These are phyloP conservation scores for Cronartium quercuum DNA, from an alignment of 1,284 basidiomycete species.

Conservation along the genomic window DNA sequence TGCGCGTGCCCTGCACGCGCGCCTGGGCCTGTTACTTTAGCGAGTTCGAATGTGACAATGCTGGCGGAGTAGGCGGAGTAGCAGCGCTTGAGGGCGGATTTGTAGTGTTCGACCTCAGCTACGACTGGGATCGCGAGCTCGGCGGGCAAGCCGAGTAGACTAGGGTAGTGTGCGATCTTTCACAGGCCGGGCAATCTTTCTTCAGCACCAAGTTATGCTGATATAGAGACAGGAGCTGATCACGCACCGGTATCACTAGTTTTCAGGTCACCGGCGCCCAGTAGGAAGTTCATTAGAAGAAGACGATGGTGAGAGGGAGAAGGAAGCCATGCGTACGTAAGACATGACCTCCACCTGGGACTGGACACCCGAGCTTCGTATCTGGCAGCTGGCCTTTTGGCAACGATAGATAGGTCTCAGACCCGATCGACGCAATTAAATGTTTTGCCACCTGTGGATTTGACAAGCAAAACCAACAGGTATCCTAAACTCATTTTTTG, in stretches of 20 bases:
- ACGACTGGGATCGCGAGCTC: slow-evolving; percentile 69
- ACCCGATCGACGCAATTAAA: slow-evolving; percentile 82
- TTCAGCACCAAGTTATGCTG: neutral
- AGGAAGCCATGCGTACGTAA: slow-evolving; percentile 52
- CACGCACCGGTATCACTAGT: slow-evolving; percentile 26
- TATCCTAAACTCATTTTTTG: neutral
- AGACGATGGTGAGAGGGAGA: slow-evolving; percentile 57
- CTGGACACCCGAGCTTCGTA: slow-evolving; percentile 55
- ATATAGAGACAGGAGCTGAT: neutral
- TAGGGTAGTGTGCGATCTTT: slow-evolving; percentile 56
- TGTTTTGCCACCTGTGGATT: slow-evolving; percentile 88
- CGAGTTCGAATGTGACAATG: slow-evolving; percentile 80
- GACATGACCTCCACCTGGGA: slow-evolving; percentile 89
- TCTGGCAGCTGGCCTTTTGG: slow-evolving; percentile 87
- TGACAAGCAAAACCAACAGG: slow-evolving; percentile 90
- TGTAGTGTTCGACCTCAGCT: slow-evolving; percentile 74
- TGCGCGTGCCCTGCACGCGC: slow-evolving; percentile 90
- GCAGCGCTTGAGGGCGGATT: slow-evolving; percentile 63
- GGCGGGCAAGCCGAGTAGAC: slow-evolving; percentile 62
- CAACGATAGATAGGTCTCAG: slow-evolving; percentile 83
- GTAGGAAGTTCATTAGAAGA: slow-evolving; percentile 55
- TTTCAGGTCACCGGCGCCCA: neutral
- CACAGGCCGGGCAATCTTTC: no score
- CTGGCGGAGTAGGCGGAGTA: slow-evolving; percentile 65
- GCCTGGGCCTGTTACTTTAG: slow-evolving; percentile 56